Conservation (phyloP, 192 early-diverging fungal species). For the Coemansia sp. region DNA sequence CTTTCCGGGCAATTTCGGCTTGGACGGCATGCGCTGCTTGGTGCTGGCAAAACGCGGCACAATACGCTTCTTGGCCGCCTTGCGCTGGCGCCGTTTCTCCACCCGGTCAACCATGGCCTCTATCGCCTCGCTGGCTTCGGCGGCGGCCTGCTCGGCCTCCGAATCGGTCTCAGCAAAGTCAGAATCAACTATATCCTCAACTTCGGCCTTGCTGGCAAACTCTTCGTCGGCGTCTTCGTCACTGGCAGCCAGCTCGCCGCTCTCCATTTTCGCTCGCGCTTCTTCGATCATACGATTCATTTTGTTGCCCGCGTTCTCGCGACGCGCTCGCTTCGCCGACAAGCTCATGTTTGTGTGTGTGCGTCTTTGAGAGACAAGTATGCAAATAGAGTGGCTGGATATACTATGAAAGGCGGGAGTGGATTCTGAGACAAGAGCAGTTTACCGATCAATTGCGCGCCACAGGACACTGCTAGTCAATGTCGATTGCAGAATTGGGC, state of each 20-base stretch:
- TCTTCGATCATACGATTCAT: constrained; percentile 40
- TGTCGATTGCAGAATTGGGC: too few species aligned
- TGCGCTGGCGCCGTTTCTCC: constrained; percentile 31
- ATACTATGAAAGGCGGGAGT: too few species aligned
- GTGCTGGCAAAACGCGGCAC: constrained; percentile 35
- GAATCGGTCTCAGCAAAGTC: constrained; percentile 49
- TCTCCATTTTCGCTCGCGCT: constrained; percentile 36
- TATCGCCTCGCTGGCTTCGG: constrained; percentile 15
- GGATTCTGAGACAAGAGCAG: too few species aligned
- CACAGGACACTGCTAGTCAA: too few species aligned
- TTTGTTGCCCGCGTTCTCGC: constrained; percentile 48
- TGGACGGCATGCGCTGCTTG: neutral
- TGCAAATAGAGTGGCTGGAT: too few species aligned
- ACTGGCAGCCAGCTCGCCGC: constrained; percentile 23
- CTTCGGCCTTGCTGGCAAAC: constrained; percentile 21
- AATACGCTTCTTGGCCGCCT: constrained; percentile 25
- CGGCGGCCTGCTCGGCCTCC: constrained; percentile 31
- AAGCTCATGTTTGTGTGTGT: too few species aligned
- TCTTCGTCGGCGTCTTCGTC: constrained; percentile 46
- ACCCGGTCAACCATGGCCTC: constrained; percentile 20
- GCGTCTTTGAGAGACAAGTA: too few species aligned
- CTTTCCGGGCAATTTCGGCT: neutral
- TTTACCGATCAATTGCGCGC: too few species aligned
- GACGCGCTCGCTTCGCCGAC: constrained; percentile 24
- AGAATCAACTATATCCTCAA: constrained; percentile 34